A percentile compares a stretch with the other conserved stretches of the same genome.
Evolutionary conservation across 2,329 filamentous ascomycete genomes (phyloP).

Genomic region (Mycosphaerella arachidis): DNA sequence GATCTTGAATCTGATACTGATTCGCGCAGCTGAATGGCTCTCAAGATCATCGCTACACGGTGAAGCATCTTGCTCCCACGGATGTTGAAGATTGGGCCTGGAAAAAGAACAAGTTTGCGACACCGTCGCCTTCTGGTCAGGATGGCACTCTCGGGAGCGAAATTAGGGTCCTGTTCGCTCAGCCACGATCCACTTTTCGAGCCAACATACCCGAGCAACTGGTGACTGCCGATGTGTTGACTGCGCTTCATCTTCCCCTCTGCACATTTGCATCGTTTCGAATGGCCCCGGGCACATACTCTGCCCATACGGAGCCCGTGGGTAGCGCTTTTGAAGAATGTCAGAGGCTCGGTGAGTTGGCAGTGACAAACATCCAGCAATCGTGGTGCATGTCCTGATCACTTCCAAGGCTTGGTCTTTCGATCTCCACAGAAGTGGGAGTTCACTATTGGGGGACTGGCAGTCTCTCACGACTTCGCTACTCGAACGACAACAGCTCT

Average conservation of each 20-base stretch:
- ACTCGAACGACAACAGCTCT: slow-evolving; percentile 11
- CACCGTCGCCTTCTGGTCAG: neutral
- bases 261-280: slow-evolving; percentile 9
- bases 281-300: slow-evolving; percentile 6
- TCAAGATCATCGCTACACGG: neutral
- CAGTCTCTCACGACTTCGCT: slow-evolving; percentile 11
- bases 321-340: neutral
- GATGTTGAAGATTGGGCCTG: neutral
- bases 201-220: slow-evolving; percentile 1
- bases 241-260: slow-evolving; percentile 6
- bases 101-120: neutral
- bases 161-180: slow-evolving; percentile 8
- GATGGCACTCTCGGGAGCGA: slow-evolving; percentile 6
- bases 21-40: neutral
- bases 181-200: slow-evolving; percentile 5
- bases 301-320: slow-evolving; percentile 1
- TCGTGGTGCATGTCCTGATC: neutral
- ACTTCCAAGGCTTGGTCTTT: slow-evolving; percentile 7
- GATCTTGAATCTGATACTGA: neutral
- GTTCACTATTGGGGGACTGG: slow-evolving; percentile 9
- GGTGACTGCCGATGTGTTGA: neutral
- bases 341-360: slow-evolving; percentile 1
- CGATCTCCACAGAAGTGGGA: slow-evolving; percentile 16
- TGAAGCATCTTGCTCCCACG: neutral
- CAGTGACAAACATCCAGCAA: too few relatives aligned